Base-by-base conservation (phyloP, 139 green algal genomes). In the Chlamydomonas incerta region DNA sequence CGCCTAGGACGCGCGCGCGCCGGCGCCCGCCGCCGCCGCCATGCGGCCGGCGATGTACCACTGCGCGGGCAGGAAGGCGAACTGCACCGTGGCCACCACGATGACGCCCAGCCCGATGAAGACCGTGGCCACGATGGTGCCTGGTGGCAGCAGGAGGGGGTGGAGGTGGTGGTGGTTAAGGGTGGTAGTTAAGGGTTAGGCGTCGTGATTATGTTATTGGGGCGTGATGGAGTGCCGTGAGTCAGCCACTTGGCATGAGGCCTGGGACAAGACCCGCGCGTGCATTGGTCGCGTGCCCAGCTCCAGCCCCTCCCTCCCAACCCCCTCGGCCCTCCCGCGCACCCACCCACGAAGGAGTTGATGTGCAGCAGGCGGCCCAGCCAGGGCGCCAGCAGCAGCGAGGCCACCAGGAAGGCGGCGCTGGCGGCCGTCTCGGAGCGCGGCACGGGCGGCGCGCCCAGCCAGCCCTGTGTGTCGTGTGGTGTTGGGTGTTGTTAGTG, bases 321-420 rank as follows among this genome's bases (percentile, higher is more conserved):
- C n/a, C n/a, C n/a, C n/a, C n/a, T n/a, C n/a, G n/a, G n/a, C n/a
- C n/a, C n/a, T n/a, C n/a, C n/a, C n/a, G n/a, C n/a, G n/a, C 41
- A 50, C 41, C 41, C 41, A 50, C 41, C 41, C 15, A 50, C 73
- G 63, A 88, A 88, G 33, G 73, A 83, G 46, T n/a, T 79, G 65
- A 88, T 77, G 63, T 73, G 46, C 41, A 88, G 63, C 33, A 83
- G 24, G 3, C 63, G 72, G 10, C 83, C 83, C 46, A 77, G 33
- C 72, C 72, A 88, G 35, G 83, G 83, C 47, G 83, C 83, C 26
- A 88, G 47, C 46, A 88, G 60, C 37, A 88, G 72, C 34, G 58
- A 46, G 20, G 29, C 58, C 31, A 73, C 71, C 57, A 87, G 71
- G 41, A 81, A 74, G 58, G 60, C 58, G 35, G 82, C 71, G 46